phyloP scores from a whole-genome alignment of 352 stramenopile genomes.

The Thalassiosira ordinaria region DNA sequence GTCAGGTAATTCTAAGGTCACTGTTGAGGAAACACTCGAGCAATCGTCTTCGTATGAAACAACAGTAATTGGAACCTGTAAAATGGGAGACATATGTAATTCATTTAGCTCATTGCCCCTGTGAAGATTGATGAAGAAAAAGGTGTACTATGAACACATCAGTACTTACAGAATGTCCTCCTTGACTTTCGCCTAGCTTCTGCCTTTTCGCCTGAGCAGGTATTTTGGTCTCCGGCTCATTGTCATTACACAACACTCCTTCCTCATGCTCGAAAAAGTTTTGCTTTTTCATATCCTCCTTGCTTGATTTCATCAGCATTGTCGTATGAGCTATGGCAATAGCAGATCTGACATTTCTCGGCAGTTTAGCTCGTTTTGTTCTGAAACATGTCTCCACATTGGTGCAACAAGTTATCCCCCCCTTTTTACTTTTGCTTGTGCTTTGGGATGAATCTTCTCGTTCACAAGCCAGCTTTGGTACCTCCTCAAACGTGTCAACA shows the following conservation, averaged over 20 bases:
- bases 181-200: background rate
- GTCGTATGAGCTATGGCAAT: background rate
- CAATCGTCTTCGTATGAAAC: background rate
- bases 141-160: background rate
- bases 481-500: background rate
- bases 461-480: background rate
- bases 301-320: background rate
- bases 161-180: conserved; percentile 1
- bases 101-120: background rate
- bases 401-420: conserved; percentile 1
- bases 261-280: background rate
- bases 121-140: background rate
- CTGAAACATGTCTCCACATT: conserved; percentile 1
- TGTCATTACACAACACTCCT: background rate
- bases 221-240: background rate
- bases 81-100: background rate
- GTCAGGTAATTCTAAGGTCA: conserved; percentile 5
- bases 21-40: background rate
- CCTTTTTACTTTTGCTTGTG: background rate
- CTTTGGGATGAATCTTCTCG: background rate
- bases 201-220: background rate
- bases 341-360: background rate
- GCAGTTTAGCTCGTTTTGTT: background rate
- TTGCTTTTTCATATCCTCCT: background rate
- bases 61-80: background rate